A percentile compares a stretch with the other conserved stretches of the same genome.
Conservation (phyloP, 1,284 basidiomycete genomes). For the Xerocomus nothofagi region DNA sequence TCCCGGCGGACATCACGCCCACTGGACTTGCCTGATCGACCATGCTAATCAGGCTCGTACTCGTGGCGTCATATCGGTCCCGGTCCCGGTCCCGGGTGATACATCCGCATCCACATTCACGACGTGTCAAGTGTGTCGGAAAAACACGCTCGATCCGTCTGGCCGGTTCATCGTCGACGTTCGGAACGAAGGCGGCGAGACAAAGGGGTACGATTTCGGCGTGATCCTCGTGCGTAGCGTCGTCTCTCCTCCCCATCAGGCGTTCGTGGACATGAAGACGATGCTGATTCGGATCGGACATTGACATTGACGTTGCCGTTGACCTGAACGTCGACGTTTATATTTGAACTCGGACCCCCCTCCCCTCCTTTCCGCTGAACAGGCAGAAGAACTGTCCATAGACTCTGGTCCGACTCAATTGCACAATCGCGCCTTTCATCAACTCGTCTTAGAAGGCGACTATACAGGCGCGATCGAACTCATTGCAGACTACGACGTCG, state of each 20-base stretch:
- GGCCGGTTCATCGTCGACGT: slow-evolving; percentile 28
- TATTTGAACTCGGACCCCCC: background rate
- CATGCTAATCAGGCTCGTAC: slow-evolving; percentile 9
- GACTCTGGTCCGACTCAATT: slow-evolving; percentile 20
- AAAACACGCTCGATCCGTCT: slow-evolving; percentile 16
- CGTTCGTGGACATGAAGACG: background rate
- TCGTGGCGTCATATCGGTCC: background rate
- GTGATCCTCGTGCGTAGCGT: slow-evolving; percentile 26
- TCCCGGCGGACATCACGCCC: slow-evolving; percentile 26
- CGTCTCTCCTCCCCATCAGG: background rate
- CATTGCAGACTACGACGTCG: slow-evolving; percentile 21
- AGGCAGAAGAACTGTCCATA: slow-evolving; percentile 28
- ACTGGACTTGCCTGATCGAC: slow-evolving; percentile 30
- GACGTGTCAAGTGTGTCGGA: slow-evolving; percentile 17
- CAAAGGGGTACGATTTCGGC: slow-evolving; percentile 28
- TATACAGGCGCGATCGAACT: slow-evolving; percentile 17
- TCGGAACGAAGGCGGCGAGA: slow-evolving; percentile 27
- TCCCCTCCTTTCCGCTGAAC: background rate
- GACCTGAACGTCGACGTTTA: background rate
- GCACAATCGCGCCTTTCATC: slow-evolving; percentile 25
- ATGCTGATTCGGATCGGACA: slow-evolving; percentile 5
- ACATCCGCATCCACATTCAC: background rate
- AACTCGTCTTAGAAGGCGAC: slow-evolving; percentile 26
- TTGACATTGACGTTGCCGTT: background rate
- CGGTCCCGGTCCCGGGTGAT: background rate